These are phyloP conservation scores for Eremothecium sinecaudum DNA, from an alignment of 1,139 yeast genomes.

Conservation along the genomic window DNA sequence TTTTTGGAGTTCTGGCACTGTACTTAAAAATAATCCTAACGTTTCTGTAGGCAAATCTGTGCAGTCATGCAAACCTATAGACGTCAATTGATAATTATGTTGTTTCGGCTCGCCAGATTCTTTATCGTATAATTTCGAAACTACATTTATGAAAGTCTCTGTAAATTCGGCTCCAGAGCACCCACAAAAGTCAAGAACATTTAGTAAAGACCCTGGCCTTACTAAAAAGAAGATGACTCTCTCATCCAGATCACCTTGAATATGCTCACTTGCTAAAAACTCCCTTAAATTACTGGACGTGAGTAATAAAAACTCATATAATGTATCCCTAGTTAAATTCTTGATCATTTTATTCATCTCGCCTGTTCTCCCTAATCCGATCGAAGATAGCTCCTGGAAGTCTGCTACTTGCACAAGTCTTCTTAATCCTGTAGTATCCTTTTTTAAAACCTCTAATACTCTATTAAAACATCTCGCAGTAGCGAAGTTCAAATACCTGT, in stretches of 20 bases:
- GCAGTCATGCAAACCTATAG: constrained; percentile 81
- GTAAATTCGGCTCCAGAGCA: constrained; percentile 61
- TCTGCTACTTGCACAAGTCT: constrained; percentile 68
- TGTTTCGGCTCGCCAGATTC: constrained; percentile 14
- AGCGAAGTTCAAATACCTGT: constrained; percentile 43
- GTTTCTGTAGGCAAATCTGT: constrained; percentile 57
- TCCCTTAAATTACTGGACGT: constrained; percentile 64
- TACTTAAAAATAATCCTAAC: constrained; percentile 49
- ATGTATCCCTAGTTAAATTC: constrained; percentile 73
- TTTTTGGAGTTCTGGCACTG: constrained; percentile 50
- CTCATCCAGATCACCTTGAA: constrained; percentile 72
- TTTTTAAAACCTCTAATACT: constrained; percentile 49
- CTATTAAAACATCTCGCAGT: constrained; percentile 75
- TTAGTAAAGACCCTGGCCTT: constrained; percentile 49
- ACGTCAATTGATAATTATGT: constrained; percentile 33
- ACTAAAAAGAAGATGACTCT: constrained; percentile 51
- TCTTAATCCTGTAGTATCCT: constrained; percentile 43
- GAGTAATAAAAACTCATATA: constrained; percentile 48
- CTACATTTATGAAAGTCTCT: constrained; percentile 41
- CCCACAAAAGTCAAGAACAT: constrained; percentile 82
- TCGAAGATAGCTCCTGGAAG: constrained; percentile 80
- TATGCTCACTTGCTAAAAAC: constrained; percentile 75
- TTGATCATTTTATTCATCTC: constrained; percentile 86
- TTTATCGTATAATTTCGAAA: constrained; percentile 19
- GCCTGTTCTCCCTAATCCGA: constrained; percentile 83